Base-by-base conservation (phyloP, 1,139 yeast genomes). In the Protomyces inundatus region DNA sequence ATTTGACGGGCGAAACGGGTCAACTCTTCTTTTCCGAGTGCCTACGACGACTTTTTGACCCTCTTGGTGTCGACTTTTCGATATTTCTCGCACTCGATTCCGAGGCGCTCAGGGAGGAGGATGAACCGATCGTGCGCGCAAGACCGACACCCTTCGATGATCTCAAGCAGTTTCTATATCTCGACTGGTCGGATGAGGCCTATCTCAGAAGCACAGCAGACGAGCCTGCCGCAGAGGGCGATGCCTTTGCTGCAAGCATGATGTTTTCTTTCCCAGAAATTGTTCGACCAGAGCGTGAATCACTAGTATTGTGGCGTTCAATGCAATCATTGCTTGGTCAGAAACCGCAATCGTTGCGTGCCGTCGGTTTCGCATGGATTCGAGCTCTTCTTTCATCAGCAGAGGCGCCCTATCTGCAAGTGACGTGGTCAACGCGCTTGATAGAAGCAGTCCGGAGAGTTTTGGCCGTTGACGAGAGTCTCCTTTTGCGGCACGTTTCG, bases 141-240 rank as follows among this genome's bases (percentile, higher is more conserved):
- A 23, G 23, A 23, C 37, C 60, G 7, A 39, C n/a, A 12, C 45
- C 45, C 6, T 53, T 33, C n/a, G 12, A 39, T 9, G 62, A 58
- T 23, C 14, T 58, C 37, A 58, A 42, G 30, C 35, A 6, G 6
- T 55, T 58, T 10, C 54, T 58, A 4, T 58, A 58, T 33, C 14
- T 16, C 37, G 62, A 58, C 30, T 58, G 62, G 62, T 35, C 23
- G 32, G 62, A 58, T 40, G 53, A 51, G 35, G 14, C 12, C 40
- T 46, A 33, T 37, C 48, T 40, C n/a, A n/a, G 35, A 12, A 48
- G 56, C 34, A 52, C 33, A 10, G 37, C 14, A 16, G 34, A 35
- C 3, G 42, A 32, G 7, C 16, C 32, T 34, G 34, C 30, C 6
- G 45, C 32, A 33, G 23, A 35, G 6, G 36, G 39, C 40, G 39